Conservation (phyloP, 2,329 filamentous ascomycete species). For the Lanzia echinophila region DNA sequence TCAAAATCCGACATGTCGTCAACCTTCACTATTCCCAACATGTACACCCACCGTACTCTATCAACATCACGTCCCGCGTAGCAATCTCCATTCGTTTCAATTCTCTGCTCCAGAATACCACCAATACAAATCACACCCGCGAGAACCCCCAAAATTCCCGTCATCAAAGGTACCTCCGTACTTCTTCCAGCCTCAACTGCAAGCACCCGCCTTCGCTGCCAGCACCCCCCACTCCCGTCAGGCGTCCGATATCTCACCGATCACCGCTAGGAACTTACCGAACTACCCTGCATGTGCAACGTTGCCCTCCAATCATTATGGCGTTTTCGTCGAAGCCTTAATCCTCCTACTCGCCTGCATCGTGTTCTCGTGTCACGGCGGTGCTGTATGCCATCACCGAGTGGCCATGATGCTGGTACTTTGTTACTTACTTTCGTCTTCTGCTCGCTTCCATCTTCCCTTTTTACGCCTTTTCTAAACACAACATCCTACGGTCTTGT, state of each 20-base stretch:
- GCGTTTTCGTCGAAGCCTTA: neutral
- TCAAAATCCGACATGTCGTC: neutral
- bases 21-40: neutral
- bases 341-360: neutral
- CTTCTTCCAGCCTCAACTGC: constrained; percentile 4
- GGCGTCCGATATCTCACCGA: neutral
- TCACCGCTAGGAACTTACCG: constrained; percentile 6
- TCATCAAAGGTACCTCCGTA: neutral
- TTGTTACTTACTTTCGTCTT: neutral
- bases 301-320: neutral
- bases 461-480: neutral
- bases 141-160: neutral
- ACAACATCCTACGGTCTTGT: neutral
- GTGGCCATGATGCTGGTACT: neutral
- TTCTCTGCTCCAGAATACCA: neutral
- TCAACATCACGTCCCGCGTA: neutral
- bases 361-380: neutral
- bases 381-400: neutral
- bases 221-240: neutral
- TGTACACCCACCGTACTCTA: neutral
- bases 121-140: neutral
- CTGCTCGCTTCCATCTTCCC: neutral
- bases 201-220: constrained; percentile 1
- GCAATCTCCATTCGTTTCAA: too few relatives aligned
- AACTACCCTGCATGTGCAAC: constrained; percentile 3